phyloP scores from a whole-genome alignment of 2,329 filamentous ascomycete species.

The Aspergillus caelatus region DNA sequence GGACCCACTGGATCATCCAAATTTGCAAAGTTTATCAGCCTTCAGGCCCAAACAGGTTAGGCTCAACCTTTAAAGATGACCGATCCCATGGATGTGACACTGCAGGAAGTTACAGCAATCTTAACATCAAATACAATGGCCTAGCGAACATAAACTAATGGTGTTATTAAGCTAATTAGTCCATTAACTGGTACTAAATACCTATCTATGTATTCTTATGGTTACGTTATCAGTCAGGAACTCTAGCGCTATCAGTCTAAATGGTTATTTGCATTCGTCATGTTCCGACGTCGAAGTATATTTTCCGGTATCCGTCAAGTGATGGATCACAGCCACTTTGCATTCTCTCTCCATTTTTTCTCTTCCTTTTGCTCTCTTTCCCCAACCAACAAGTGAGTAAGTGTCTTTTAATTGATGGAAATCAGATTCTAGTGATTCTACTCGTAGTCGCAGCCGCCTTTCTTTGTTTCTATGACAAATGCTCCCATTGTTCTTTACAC shows the following conservation, averaged over 20 bases:
- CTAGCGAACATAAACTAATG: background rate
- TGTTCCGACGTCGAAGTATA: background rate
- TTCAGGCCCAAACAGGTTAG: conserved; percentile 16
- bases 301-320: background rate
- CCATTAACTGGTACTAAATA: background rate
- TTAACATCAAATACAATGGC: background rate
- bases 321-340: background rate
- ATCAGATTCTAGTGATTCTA: background rate
- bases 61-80: conserved; percentile 17
- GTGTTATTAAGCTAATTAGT: background rate
- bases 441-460: background rate
- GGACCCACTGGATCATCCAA: conserved; percentile 24
- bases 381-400: background rate
- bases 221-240: background rate
- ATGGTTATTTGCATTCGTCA: background rate
- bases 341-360: background rate
- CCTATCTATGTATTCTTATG: no score
- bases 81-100: conserved; percentile 20
- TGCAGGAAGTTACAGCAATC: conserved; percentile 10
- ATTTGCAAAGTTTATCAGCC: conserved; percentile 24
- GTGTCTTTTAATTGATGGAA: background rate
- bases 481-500: background rate
- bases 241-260: background rate
- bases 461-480: background rate
- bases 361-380: background rate